Evolutionary conservation across 345 rosid genomes (phyloP).

Genomic region (Lenwebbia sp.): DNA sequence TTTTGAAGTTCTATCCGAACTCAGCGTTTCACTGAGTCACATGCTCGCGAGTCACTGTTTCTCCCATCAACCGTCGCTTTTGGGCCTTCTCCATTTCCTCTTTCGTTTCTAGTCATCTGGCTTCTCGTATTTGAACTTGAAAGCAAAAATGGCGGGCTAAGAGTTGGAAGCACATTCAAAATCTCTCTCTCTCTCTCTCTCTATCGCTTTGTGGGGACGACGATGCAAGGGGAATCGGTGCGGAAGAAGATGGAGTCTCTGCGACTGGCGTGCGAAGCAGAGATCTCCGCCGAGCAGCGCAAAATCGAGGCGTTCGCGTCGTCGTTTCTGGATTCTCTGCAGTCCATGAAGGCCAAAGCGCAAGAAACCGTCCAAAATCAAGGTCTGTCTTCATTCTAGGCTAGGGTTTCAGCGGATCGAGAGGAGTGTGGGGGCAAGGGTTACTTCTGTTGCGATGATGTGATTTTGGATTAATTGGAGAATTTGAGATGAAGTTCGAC

Average conservation of each 20-base stretch:
- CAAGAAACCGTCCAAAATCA: constrained; percentile 38
- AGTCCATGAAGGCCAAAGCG: constrained; percentile 33
- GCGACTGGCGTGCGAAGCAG: constrained; percentile 28
- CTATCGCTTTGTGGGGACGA: neutral
- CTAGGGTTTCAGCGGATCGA: neutral
- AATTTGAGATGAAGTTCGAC: neutral
- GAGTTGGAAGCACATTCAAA: neutral
- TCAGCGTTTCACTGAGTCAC: neutral
- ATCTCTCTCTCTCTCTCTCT: neutral
- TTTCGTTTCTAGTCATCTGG: neutral
- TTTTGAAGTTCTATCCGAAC: neutral
- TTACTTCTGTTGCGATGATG: neutral
- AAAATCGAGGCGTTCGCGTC: constrained; percentile 38
- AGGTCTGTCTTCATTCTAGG: constrained; percentile 15
- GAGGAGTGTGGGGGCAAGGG: neutral
- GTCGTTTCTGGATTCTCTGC: constrained; percentile 31
- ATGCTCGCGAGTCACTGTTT: neutral
- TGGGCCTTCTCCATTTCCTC: neutral
- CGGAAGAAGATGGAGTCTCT: constrained; percentile 45
- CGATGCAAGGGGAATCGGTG: constrained; percentile 14
- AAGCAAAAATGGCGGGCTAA: neutral
- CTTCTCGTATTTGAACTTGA: neutral
- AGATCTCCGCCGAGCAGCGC: constrained; percentile 24
- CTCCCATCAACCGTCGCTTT: neutral
- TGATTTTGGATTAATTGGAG: neutral